Base-by-base conservation (phyloP, 2,329 filamentous ascomycete species). In the Fusarium sp. region DNA sequence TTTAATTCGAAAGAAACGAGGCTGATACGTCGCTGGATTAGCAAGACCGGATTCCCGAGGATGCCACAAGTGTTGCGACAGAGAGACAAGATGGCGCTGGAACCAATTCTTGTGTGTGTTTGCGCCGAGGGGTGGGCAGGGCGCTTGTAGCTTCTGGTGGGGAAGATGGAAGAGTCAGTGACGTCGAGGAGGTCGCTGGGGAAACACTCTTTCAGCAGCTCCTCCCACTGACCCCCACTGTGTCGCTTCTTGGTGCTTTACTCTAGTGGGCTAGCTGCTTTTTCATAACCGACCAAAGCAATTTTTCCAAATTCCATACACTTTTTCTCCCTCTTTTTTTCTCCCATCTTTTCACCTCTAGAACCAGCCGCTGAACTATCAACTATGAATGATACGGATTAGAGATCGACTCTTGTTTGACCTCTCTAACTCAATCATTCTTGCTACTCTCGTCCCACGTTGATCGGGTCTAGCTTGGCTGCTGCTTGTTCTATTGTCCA, bases 161-260 rank as follows among this genome's bases (percentile, higher is more conserved):
- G 57, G 65, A 65, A 60, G 20, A 69, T 65, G 14, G 35, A 14
- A 16, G 60, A 69, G 77, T 60, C 60, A 70, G 77, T 80, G 78
- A 80, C 77, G 77, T 78, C 71, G 71, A 50, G 59, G 64, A 39
- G 33, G 78, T 80, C 78, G 78, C 78, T 77, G 67, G 75, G 78
- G 78, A 78, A 80, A 80, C 79, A 72, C 41, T 27, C 35, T 45
- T 69, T 45, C 9, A 56, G 29, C 57, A 20, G 31, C 31, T 33
- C 31, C 62, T 67, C 57, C 57, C 35, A 57, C 33, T 33, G 29
- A 16, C 37, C 52, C 31, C 65, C 65, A 64, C 65, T 64, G 52
- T 18, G 50, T 52, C 24, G 20, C 50, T 45, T 59, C 67, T 52
- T 43, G 39, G 31, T 63, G 29, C 27, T 64, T 50, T 67, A 65